Percentiles rank a stretch among this genome's conserved stretches.
Conservation (phyloP, 768 basidiomycete genomes). For the Tulasnella sp. region DNA sequence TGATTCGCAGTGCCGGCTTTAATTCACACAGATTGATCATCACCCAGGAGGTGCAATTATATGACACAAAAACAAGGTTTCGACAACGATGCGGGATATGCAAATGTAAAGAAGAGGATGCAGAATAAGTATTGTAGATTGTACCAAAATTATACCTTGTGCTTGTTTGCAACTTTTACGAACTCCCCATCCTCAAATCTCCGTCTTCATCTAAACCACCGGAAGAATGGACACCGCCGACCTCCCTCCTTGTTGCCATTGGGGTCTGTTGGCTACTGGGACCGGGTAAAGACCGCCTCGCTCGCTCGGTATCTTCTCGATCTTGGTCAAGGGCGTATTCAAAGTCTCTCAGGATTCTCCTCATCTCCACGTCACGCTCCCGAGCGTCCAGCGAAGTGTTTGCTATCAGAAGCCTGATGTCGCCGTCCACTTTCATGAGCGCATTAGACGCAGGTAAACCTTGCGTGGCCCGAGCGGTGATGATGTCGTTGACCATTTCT, state of each 20-base stretch:
- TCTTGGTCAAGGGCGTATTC: not conserved
- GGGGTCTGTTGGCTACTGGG: constrained; percentile 4
- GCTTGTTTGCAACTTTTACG: not conserved
- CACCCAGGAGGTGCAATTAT: not conserved
- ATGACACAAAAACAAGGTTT: not conserved
- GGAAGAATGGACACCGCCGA: not conserved
- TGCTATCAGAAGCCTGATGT: not conserved
- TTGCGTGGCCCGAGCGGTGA: not conserved
- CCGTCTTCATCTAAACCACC: constrained; percentile 10
- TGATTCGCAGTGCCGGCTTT: too few species aligned
- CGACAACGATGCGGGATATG: not conserved
- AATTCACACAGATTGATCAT: not conserved
- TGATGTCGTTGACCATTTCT: constrained; percentile 11
- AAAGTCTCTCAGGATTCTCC: not conserved
- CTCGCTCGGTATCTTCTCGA: not conserved
- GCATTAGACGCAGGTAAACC: not conserved
- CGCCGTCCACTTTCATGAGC: not conserved
- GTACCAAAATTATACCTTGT: constrained; percentile 6
- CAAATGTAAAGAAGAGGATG: not conserved
- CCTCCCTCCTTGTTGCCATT: not conserved
- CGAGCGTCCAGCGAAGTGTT: not conserved
- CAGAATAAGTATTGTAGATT: constrained; percentile 13
- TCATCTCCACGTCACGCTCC: not conserved
- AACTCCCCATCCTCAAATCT: constrained; percentile 5
- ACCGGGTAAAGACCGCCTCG: not conserved